A percentile compares a stretch with the other conserved stretches of the same genome.
Evolutionary conservation across 371 early-diverging fungal species (phyloP).

Genomic region (Mortierella sp.): DNA sequence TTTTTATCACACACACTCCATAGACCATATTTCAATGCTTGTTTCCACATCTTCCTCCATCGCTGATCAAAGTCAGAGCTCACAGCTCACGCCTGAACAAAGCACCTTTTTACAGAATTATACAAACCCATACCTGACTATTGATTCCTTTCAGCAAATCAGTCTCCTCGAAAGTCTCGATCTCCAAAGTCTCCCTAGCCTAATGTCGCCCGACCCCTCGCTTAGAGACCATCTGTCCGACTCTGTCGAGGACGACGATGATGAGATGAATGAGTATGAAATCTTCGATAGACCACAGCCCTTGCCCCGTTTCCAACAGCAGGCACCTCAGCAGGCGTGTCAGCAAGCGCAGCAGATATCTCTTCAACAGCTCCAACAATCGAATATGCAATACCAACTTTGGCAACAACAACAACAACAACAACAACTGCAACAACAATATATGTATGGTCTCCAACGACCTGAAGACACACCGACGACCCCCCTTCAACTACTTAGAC

Average conservation of each 20-base stretch:
- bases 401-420: slow-evolving; percentile 10
- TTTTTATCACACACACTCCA: neutral
- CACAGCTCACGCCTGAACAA: neutral
- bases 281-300: slow-evolving; percentile 13
- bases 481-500: slow-evolving; percentile 18
- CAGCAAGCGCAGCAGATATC: slow-evolving; percentile 2
- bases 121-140: slow-evolving; percentile 2
- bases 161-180: slow-evolving; percentile 16
- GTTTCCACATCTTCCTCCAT: neutral
- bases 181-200: slow-evolving; percentile 20
- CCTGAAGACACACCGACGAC: slow-evolving; percentile 1
- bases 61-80: neutral
- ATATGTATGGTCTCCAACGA: neutral
- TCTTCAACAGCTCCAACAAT: slow-evolving; percentile 1
- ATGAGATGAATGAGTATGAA: slow-evolving; percentile 28
- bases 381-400: neutral
- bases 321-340: neutral
- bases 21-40: neutral
- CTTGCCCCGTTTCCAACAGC: neutral
- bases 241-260: slow-evolving; percentile 34
- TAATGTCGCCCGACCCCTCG: slow-evolving; percentile 29
- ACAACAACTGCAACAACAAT: slow-evolving; percentile 7
- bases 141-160: neutral
- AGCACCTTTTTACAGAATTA: neutral
- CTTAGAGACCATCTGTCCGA: slow-evolving; percentile 15